Percentiles rank a stretch among this genome's conserved stretches.
phyloP scores from a whole-genome alignment of 208 protist species.

The Acanthamoeba lenticulata region DNA sequence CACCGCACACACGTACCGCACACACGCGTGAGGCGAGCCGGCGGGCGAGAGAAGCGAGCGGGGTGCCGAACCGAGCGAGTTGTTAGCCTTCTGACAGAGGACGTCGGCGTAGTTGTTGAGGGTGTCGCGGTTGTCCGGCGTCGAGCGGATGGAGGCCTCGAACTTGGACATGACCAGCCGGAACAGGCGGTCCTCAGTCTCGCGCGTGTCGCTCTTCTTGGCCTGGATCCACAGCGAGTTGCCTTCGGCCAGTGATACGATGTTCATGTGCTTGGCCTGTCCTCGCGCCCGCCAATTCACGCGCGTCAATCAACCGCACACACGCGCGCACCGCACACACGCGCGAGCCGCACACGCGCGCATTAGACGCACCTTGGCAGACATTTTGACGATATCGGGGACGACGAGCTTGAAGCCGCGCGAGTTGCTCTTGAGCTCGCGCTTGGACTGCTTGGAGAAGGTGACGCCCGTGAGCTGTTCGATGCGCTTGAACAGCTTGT shows the following conservation, averaged over 20 bases:
- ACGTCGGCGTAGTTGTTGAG: slow-evolving; percentile 38
- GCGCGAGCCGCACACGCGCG: neutral
- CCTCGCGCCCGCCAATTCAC: neutral
- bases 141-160: neutral
- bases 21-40: no score
- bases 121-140: neutral
- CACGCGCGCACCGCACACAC: no score
- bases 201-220: neutral
- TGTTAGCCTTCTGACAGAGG: neutral
- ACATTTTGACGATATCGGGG: neutral
- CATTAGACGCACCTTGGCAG: neutral
- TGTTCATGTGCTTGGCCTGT: slow-evolving; percentile 2
- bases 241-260: neutral
- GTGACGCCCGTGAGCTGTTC: neutral
- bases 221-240: neutral
- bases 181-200: slow-evolving; percentile 5
- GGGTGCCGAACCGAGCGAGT: neutral
- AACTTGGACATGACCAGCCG: neutral
- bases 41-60: neutral
- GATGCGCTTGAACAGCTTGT: neutral
- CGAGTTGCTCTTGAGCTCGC: neutral
- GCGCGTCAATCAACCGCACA: neutral
- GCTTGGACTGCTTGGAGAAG: neutral
- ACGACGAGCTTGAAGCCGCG: neutral
- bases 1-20: no score